These are phyloP conservation scores for Aspergillus piperis DNA, from an alignment of 2,329 filamentous ascomycete genomes.

Conservation along the genomic window DNA sequence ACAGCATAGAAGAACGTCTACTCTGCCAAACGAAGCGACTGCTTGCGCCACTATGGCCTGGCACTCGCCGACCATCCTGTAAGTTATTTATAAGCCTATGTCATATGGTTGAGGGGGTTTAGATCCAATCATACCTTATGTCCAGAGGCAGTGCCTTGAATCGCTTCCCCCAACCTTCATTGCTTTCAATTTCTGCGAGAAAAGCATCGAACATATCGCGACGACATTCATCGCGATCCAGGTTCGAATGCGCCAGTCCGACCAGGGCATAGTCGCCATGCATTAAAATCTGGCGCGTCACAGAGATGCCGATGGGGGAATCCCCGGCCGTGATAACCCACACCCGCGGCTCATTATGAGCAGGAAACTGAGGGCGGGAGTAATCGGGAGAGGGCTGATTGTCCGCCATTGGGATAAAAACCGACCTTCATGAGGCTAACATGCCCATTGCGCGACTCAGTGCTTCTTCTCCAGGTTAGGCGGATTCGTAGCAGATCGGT, in stretches of 20 bases:
- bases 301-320: slow-evolving; percentile 78
- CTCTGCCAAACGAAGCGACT: slow-evolving; percentile 76
- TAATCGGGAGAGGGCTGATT: slow-evolving; percentile 35
- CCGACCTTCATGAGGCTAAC: slow-evolving; percentile 23
- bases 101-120: not conserved
- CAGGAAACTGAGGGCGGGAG: slow-evolving; percentile 55
- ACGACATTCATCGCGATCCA: slow-evolving; percentile 70
- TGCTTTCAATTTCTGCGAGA: slow-evolving; percentile 60
- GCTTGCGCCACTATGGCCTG: slow-evolving; percentile 86
- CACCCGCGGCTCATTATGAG: slow-evolving; percentile 71
- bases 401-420: slow-evolving; percentile 38
- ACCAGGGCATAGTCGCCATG: slow-evolving; percentile 91
- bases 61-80: slow-evolving; percentile 66
- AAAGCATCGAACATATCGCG: slow-evolving; percentile 79
- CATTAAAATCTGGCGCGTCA: slow-evolving; percentile 78
- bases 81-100: slow-evolving; percentile 16
- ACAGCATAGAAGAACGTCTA: slow-evolving; percentile 90
- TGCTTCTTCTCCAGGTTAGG: not conserved
- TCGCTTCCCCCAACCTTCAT: slow-evolving; percentile 78
- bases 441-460: slow-evolving; percentile 31
- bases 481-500: not conserved
- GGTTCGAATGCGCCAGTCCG: slow-evolving; percentile 75
- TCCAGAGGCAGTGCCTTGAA: slow-evolving; percentile 65
- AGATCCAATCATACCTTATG: slow-evolving; percentile 46
- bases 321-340: slow-evolving; percentile 91